A percentile compares a stretch with the other conserved stretches of the same genome.
phyloP scores from a whole-genome alignment of 176 grass and related monocot species.

The Stipa capillata region DNA sequence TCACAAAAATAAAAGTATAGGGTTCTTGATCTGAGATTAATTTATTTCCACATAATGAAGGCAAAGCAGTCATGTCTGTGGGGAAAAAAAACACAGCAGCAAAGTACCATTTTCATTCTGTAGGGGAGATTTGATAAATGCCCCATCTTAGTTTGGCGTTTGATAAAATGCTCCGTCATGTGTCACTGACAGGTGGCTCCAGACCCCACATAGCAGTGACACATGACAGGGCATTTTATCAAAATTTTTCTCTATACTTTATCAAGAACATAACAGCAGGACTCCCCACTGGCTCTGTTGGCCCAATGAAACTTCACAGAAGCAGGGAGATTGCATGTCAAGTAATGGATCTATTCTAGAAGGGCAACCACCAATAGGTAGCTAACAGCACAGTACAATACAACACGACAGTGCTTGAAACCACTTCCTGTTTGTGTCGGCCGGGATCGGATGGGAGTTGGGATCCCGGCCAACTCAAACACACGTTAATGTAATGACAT shows the following conservation, averaged over 20 bases:
- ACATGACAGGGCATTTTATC: no score
- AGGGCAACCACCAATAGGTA: not conserved
- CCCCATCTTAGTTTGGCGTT: no score
- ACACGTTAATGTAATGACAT: not conserved
- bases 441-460: not conserved
- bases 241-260: not conserved
- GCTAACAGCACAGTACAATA: not conserved
- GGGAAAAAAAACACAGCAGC: not conserved
- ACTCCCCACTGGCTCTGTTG: not conserved
- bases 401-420: not conserved
- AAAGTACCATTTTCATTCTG: not conserved
- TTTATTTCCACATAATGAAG: not conserved
- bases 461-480: not conserved
- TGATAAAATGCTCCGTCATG: no score
- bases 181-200: no score
- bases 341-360: not conserved
- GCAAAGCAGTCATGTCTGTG: not conserved
- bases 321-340: not conserved
- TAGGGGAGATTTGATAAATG: no score
- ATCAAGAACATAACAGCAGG: not conserved
- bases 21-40: constrained; percentile 1
- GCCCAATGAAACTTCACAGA: not conserved
- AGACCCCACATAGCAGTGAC: no score
- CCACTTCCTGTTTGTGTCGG: not conserved
- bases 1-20: not conserved